Evolutionary conservation across 257 asterid species (phyloP), one percentile per base, ranked within the genome.

Genomic region (Vinca minor): DNA sequence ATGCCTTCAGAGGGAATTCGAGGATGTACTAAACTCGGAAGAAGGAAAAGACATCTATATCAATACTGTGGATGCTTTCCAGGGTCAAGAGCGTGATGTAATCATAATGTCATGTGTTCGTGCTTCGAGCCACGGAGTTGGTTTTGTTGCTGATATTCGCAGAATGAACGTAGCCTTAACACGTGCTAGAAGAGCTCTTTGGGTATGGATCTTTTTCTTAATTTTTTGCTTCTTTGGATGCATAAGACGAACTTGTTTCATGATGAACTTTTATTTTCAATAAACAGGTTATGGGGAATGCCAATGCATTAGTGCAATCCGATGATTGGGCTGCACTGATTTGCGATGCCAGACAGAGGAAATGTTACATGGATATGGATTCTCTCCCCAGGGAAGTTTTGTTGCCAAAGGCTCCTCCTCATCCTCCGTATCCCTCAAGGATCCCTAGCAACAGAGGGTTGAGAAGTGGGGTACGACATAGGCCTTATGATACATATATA

Each of bases 21-120:
- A 84, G 81, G 99, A 84, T 57, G 70, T 93, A 36, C 69, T 93
- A 68, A 89, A 79, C 69, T 82, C 96, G 10, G 99, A 89, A 65
- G 97, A 89, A 80, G 99, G 97, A 21, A 93, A 93, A 59, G 96
- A 87, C 63, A 85, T 93, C 34, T 93, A 93, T 73, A 93, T 93
- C 47, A 93, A 93, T 66, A 93, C 97, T 35, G 99, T 93, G 56
- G 99, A 93, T 71, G 99, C 97, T 62, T 93, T 93, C 82, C 99
- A 93, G 79, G 97, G 99, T 63, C 99, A 93, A 76, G 99, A 93
- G 76, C 94, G 99, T 25, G 99, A 93, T 76, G 96, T 93, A 62
- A 87, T 93, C 67, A 93, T 93, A 31, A 93, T 93, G 97, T 93
- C 99, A 48, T 93, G 97, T 47, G 99, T 93, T 41, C 97, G 95